Percentiles rank a stretch among this genome's conserved stretches.
Conservation (phyloP, 228 moss, liverwort and hornwort species). For the Sphagnum fallax region DNA sequence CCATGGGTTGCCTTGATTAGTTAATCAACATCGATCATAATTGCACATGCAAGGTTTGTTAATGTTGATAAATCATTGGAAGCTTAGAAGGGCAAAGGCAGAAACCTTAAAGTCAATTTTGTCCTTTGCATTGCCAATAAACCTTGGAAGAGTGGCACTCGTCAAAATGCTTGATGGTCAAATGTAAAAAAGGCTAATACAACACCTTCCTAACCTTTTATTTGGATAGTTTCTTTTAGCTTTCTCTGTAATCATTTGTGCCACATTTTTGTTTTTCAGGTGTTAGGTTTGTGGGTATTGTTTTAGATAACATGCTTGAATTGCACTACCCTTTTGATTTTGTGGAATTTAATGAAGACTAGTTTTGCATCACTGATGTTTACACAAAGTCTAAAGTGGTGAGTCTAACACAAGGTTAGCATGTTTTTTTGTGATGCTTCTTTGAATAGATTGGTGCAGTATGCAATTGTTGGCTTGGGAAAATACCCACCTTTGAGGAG, state of each 20-base stretch:
- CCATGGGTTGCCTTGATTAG: conserved; percentile 98
- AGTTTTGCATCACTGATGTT: background rate
- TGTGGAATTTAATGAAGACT: background rate
- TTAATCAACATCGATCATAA: conserved; percentile 83
- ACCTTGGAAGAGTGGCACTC: conserved; percentile 81
- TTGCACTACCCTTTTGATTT: background rate
- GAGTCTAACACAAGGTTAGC: background rate
- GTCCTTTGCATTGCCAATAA: conserved; percentile 35
- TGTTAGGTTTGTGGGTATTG: too few relatives aligned
- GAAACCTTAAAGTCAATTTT: conserved; percentile 79
- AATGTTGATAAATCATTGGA: conserved; percentile 80
- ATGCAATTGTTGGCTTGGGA: conserved; percentile 77
- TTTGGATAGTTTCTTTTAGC: conserved; percentile 43
- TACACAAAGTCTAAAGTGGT: background rate
- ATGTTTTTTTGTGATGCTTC: background rate
- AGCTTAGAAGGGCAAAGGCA: conserved; percentile 83
- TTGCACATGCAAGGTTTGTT: conserved; percentile 49
- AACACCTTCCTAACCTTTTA: conserved; percentile 70
- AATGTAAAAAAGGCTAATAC: conserved; percentile 78
- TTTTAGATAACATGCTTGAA: too few relatives aligned
- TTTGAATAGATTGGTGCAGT: conserved; percentile 67
- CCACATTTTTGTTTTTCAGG: background rate
- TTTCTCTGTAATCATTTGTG: background rate
- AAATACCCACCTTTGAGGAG: conserved; percentile 91
- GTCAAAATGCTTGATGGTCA: conserved; percentile 75